Percentiles rank a stretch among this genome's conserved stretches.
Evolutionary conservation across 345 rosid species (phyloP).

Genomic region (Combretum micranthum): DNA sequence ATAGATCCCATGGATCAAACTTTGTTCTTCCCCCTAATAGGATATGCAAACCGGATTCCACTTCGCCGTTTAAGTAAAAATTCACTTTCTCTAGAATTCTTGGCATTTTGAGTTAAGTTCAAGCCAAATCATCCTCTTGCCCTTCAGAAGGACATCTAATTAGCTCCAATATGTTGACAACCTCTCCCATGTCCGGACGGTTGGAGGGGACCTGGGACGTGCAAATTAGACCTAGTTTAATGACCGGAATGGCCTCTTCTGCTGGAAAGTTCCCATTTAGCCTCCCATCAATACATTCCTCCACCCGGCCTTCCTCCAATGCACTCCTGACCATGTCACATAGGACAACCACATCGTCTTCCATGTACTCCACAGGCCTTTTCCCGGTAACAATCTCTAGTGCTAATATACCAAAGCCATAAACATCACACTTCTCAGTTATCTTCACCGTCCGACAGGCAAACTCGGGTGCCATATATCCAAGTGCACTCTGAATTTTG

Average conservation of each 20-base stretch:
- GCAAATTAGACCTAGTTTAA: conserved; percentile 90
- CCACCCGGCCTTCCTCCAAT: conserved; percentile 79
- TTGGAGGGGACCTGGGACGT: conserved; percentile 97
- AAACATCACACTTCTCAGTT: conserved; percentile 92
- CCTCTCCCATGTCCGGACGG: conserved; percentile 98
- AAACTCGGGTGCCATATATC: conserved; percentile 99
- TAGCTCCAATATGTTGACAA: conserved; percentile 81
- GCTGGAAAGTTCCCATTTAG: conserved; percentile 64
- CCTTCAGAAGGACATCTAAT: conserved; percentile 92
- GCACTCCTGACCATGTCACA: conserved; percentile 95
- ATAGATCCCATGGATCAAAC: conserved; percentile 23
- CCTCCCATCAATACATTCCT: conserved; percentile 71
- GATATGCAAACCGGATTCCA: conserved; percentile 64
- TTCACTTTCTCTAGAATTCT: not conserved
- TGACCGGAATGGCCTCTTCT: conserved; percentile 84
- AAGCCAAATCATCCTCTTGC: conserved; percentile 59
- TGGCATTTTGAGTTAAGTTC: conserved; percentile 21
- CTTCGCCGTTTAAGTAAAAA: conserved; percentile 41
- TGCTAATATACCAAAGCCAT: conserved; percentile 83
- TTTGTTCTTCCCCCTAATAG: conserved; percentile 22
- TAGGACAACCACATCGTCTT: conserved; percentile 95
- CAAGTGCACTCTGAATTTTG: conserved; percentile 94
- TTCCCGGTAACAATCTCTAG: conserved; percentile 86
- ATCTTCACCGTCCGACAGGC: conserved; percentile 92
- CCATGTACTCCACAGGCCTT: conserved; percentile 98